phyloP scores from a whole-genome alignment of 176 grass and related monocot genomes.

The Neostapfia colusana region DNA sequence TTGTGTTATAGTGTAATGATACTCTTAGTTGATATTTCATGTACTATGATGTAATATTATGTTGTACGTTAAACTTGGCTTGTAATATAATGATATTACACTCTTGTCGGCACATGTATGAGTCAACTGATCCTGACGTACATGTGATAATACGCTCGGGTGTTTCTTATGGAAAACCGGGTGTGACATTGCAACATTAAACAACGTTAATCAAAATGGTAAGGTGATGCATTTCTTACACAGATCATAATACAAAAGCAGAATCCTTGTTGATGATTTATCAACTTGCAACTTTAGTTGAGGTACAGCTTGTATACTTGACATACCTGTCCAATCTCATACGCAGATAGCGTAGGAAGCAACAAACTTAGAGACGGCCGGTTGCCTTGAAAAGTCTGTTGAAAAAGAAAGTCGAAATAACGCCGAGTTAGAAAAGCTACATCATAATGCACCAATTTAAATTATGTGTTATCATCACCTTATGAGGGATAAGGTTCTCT shows the following conservation, averaged over 20 bases:
- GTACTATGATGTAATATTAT: no score
- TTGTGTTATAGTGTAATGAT: no score
- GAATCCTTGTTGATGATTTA: slow-evolving; percentile 23
- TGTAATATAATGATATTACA: no score
- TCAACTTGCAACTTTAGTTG: slow-evolving; percentile 14
- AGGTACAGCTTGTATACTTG: slow-evolving; percentile 8
- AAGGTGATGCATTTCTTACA: neutral
- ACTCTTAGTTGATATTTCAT: no score
- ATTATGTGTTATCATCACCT: slow-evolving; percentile 49
- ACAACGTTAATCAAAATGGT: neutral
- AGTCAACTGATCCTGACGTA: no score
- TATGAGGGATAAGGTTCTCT: slow-evolving; percentile 80
- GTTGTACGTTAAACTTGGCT: no score
- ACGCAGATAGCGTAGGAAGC: neutral
- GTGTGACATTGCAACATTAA: no score
- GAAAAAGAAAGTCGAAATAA: slow-evolving; percentile 15
- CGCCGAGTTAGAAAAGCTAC: slow-evolving; percentile 24
- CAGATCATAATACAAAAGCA: slow-evolving; percentile 18
- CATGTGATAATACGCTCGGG: no score
- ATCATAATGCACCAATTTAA: slow-evolving; percentile 3
- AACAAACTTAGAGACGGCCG: slow-evolving; percentile 81
- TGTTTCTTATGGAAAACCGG: no score
- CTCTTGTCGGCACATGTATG: no score
- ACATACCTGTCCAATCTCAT: slow-evolving; percentile 28
- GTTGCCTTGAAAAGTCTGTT: slow-evolving; percentile 88